Conservation (phyloP, 2,329 filamentous ascomycete genomes). For the Fusarium sp. region DNA sequence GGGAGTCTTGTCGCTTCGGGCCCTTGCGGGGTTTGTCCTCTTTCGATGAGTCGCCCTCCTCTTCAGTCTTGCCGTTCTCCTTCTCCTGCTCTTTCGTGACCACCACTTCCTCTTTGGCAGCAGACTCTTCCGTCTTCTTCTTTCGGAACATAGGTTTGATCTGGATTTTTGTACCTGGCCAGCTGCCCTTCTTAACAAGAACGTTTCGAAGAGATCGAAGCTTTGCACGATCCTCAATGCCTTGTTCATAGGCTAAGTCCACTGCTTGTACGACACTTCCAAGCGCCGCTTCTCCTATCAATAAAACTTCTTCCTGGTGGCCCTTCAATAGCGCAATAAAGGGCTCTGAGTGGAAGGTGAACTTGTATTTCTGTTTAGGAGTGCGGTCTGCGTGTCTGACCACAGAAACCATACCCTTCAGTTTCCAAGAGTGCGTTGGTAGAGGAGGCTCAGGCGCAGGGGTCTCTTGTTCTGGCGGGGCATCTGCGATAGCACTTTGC, state of each 20-base stretch:
- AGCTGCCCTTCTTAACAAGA: conserved; percentile 90
- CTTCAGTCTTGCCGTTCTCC: conserved; percentile 44
- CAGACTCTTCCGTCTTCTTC: conserved; percentile 76
- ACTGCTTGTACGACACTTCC: conserved; percentile 92
- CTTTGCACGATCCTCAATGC: conserved; percentile 88
- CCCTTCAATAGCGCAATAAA: conserved; percentile 96
- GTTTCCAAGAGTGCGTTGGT: conserved; percentile 95
- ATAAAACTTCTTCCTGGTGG: conserved; percentile 94
- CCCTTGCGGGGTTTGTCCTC: conserved; percentile 48
- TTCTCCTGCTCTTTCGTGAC: conserved; percentile 50
- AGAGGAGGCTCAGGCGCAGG: conserved; percentile 73
- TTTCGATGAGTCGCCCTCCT: conserved; percentile 42
- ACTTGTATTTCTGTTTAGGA: conserved; percentile 99
- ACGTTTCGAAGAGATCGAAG: conserved; percentile 89
- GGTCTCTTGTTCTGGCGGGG: conserved; percentile 51
- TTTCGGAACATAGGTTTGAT: conserved; percentile 99
- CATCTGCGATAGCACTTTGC: conserved; percentile 54
- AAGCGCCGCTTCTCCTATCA: conserved; percentile 92
- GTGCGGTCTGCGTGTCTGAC: conserved; percentile 97
- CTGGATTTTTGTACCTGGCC: conserved; percentile 97
- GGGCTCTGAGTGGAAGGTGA: conserved; percentile 96
- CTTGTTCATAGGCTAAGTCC: conserved; percentile 81
- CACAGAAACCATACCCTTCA: conserved; percentile 97
- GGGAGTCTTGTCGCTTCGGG: conserved; percentile 82
- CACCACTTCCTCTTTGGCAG: conserved; percentile 56